Percentiles rank a stretch among this genome's conserved stretches.
Conservation (phyloP, 768 basidiomycete genomes). For the Leccinum aurantiacum region DNA sequence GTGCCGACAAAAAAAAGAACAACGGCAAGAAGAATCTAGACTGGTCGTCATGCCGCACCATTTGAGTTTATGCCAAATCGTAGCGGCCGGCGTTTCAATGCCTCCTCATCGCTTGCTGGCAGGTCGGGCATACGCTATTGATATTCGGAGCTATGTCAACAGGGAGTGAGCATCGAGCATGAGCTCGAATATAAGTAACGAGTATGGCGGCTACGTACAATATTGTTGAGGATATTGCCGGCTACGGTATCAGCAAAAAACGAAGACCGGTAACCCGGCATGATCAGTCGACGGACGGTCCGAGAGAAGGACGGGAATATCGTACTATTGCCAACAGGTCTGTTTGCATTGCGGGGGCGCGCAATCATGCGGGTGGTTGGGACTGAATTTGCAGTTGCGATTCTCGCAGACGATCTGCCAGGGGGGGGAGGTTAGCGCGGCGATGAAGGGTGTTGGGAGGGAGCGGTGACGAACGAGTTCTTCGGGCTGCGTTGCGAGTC, state of each 20-base stretch:
- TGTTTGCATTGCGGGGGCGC: constrained; percentile 42
- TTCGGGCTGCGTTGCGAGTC: constrained; percentile 34
- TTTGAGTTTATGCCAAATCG: background rate
- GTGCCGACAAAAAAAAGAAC: constrained; percentile 6
- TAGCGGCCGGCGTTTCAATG: constrained; percentile 17
- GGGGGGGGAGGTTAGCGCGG: constrained; percentile 5
- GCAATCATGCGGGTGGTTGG: constrained; percentile 47
- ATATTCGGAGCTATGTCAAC: constrained; percentile 41
- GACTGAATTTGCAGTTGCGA: constrained; percentile 53
- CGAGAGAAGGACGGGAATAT: background rate
- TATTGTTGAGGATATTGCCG: constrained; percentile 48
- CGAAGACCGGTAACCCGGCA: background rate
- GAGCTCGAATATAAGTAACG: background rate
- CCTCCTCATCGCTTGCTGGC: constrained; percentile 31
- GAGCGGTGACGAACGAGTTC: constrained; percentile 32
- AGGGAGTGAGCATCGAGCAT: background rate
- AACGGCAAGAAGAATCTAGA: constrained; percentile 10
- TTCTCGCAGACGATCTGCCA: constrained; percentile 49
- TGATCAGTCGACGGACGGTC: background rate
- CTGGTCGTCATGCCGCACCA: background rate
- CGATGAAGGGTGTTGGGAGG: background rate
- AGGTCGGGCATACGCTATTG: constrained; percentile 42
- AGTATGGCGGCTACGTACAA: constrained; percentile 30
- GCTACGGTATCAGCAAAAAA: constrained; percentile 24
- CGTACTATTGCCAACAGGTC: constrained; percentile 51